Evolutionary conservation across 176 grass and related monocot genomes (phyloP).

Genomic region (Typha latifolia): DNA sequence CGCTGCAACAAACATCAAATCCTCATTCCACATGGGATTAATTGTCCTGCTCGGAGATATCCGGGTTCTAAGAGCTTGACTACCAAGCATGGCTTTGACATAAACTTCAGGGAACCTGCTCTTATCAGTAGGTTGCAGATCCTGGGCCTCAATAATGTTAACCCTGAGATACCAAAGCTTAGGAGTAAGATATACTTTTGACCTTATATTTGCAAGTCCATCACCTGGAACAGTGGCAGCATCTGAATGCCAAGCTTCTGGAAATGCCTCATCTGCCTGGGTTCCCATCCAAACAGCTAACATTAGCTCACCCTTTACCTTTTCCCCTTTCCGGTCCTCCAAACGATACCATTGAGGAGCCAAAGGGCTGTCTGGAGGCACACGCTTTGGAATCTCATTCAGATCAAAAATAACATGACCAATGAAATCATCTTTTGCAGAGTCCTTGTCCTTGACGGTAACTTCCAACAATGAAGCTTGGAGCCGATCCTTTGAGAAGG

Average conservation of each 20-base stretch:
- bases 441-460: slow-evolving; percentile 63
- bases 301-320: slow-evolving; percentile 69
- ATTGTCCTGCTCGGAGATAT: slow-evolving; percentile 4
- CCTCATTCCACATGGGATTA: slow-evolving; percentile 67
- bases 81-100: slow-evolving; percentile 44
- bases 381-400: slow-evolving; percentile 36
- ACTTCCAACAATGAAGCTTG: slow-evolving; percentile 54
- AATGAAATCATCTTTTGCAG: slow-evolving; percentile 54
- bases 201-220: slow-evolving; percentile 29
- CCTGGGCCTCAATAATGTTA: slow-evolving; percentile 43
- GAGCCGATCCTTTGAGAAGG: slow-evolving; percentile 52
- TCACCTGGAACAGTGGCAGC: slow-evolving; percentile 32
- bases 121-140: slow-evolving; percentile 38
- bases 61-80: slow-evolving; percentile 31
- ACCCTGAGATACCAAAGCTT: slow-evolving; percentile 58
- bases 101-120: slow-evolving; percentile 20
- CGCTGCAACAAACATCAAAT: slow-evolving; percentile 67
- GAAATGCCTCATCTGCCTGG: slow-evolving; percentile 77
- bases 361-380: slow-evolving; percentile 66
- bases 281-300: slow-evolving; percentile 61
- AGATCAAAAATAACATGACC: slow-evolving; percentile 52
- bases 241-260: slow-evolving; percentile 77
- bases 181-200: slow-evolving; percentile 74
- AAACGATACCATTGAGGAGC: slow-evolving; percentile 81
- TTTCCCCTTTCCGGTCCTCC: slow-evolving; percentile 28